Evolutionary conservation across 2,329 filamentous ascomycete species (phyloP).

Genomic region (Trichoderma hamatum): DNA sequence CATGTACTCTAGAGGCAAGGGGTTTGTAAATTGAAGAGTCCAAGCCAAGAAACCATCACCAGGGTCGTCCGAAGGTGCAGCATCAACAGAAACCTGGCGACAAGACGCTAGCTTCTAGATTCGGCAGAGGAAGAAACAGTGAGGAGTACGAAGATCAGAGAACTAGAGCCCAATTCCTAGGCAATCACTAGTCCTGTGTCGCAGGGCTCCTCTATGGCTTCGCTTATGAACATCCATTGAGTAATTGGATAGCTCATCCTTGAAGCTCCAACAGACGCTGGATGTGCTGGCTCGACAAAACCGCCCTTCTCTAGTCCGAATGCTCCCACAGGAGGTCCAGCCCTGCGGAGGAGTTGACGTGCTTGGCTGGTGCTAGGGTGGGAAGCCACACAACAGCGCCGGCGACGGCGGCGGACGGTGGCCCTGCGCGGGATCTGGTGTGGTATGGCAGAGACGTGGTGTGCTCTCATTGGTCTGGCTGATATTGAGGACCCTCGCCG

Average conservation of each 20-base stretch:
- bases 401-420: constrained; percentile 25
- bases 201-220: constrained; percentile 23
- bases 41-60: background rate
- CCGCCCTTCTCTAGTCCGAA: constrained; percentile 12
- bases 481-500: constrained; percentile 29
- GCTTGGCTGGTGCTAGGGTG: constrained; percentile 24
- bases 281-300: constrained; percentile 28
- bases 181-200: constrained; percentile 6
- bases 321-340: constrained; percentile 12
- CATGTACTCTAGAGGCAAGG: background rate
- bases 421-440: constrained; percentile 32
- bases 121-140: constrained; percentile 11
- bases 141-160: constrained; percentile 3
- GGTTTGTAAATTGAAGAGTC: background rate
- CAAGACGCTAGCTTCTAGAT: background rate
- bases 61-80: background rate
- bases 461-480: constrained; percentile 39
- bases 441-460: constrained; percentile 42
- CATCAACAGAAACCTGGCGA: background rate
- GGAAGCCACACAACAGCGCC: constrained; percentile 21
- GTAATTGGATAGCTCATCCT: constrained; percentile 23
- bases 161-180: constrained; percentile 15
- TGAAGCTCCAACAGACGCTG: constrained; percentile 23
- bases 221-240: constrained; percentile 22
- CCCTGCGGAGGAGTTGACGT: constrained; percentile 25